Percentiles rank a stretch among this genome's conserved stretches.
phyloP scores from a whole-genome alignment of 2,329 filamentous ascomycete species.

The Lanzia echinophila region DNA sequence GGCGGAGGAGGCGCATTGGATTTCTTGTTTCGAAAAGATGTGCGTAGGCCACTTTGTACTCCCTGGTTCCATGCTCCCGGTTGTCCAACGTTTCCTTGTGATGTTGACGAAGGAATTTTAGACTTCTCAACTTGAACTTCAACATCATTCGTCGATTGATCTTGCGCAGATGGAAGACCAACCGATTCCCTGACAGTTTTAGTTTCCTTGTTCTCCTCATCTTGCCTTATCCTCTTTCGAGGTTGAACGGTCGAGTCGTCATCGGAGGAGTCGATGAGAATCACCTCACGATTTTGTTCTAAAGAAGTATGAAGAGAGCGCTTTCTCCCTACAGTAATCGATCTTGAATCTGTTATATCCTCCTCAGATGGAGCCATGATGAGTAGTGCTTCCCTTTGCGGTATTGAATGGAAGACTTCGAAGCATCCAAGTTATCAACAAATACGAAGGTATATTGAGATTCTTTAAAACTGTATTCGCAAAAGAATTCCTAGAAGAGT shows the following conservation, averaged over 20 bases:
- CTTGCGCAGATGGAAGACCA: background rate
- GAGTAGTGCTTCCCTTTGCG: background rate
- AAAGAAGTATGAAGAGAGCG: slow-evolving; percentile 6
- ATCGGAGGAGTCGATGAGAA: slow-evolving; percentile 7
- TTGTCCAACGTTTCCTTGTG: background rate
- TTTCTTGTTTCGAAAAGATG: slow-evolving; percentile 31
- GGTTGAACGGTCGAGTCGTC: background rate
- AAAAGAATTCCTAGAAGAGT: slow-evolving; percentile 10
- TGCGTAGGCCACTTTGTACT: slow-evolving; percentile 36
- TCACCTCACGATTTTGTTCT: background rate
- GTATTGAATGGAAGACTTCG: background rate
- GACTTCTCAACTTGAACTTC: background rate
- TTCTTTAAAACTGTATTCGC: too few species aligned
- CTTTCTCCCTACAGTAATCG: slow-evolving; percentile 3
- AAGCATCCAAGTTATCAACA: too few species aligned
- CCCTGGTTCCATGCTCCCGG: slow-evolving; percentile 36
- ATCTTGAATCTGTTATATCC: slow-evolving; percentile 6
- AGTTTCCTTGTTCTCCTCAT: background rate
- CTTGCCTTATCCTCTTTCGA: slow-evolving; percentile 2
- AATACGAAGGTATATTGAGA: too few species aligned
- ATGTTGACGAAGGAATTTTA: background rate
- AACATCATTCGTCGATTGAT: background rate
- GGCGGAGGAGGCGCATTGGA: background rate
- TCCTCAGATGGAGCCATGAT: slow-evolving; percentile 1
- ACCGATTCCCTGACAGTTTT: background rate